These are phyloP conservation scores for Scytalidium sp. DNA, from an alignment of 2,329 filamentous ascomycete species.

Conservation along the genomic window DNA sequence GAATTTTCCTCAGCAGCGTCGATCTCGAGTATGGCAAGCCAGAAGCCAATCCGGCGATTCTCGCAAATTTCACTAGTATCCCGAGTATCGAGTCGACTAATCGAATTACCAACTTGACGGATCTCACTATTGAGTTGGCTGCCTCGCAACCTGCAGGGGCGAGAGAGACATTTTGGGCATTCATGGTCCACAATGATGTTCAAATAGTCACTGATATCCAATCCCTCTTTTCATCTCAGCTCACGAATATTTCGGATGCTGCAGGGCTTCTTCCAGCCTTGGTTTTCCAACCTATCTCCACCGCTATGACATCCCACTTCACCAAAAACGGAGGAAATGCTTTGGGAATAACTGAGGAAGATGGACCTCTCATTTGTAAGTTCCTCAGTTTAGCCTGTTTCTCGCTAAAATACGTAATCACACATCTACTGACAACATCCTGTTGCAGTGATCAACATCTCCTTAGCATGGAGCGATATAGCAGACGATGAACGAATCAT, in stretches of 20 bases:
- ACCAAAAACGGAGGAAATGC: slow-evolving; percentile 30
- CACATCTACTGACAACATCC: no score
- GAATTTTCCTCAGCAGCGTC: not conserved
- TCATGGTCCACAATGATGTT: slow-evolving; percentile 7
- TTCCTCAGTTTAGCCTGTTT: slow-evolving; percentile 20
- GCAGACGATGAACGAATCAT: no score
- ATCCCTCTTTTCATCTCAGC: slow-evolving; percentile 17
- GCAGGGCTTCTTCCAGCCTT: slow-evolving; percentile 9
- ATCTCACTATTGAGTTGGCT: slow-evolving; percentile 17
- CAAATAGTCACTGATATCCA: slow-evolving; percentile 12
- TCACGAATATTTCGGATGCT: slow-evolving; percentile 9
- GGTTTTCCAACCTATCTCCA: slow-evolving; percentile 38
- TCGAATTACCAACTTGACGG: slow-evolving; percentile 14
- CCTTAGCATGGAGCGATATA: no score
- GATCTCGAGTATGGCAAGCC: slow-evolving; percentile 7
- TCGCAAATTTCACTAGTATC: slow-evolving; percentile 13
- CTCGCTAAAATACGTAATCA: no score
- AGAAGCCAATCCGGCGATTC: slow-evolving; percentile 11
- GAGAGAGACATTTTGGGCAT: slow-evolving; percentile 11
- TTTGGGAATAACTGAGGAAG: slow-evolving; percentile 13
- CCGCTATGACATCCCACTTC: slow-evolving; percentile 31
- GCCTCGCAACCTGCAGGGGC: slow-evolving; percentile 18
- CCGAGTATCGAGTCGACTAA: slow-evolving; percentile 11
- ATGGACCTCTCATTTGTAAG: slow-evolving; percentile 7
- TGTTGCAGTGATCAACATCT: no score